phyloP scores from a whole-genome alignment of 2,329 filamentous ascomycete species.

The Aspergillus udagawae region DNA sequence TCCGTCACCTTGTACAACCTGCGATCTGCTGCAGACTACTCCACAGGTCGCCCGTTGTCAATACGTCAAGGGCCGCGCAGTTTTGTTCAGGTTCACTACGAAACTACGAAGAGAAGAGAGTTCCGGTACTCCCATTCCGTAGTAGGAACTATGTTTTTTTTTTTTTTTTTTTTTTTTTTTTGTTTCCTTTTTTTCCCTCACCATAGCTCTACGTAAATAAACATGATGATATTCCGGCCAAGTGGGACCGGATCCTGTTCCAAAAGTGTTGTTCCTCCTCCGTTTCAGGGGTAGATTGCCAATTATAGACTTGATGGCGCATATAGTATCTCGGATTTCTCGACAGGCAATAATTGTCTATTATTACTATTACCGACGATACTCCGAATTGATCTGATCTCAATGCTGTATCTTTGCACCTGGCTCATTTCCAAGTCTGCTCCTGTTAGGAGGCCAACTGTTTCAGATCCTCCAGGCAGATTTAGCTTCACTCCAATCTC shows the following conservation, averaged over 20 bases:
- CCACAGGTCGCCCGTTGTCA: background rate
- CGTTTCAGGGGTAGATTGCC: background rate
- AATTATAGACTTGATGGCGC: background rate
- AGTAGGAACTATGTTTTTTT: background rate
- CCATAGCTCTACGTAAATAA: background rate
- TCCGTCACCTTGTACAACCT: background rate
- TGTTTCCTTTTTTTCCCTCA: background rate
- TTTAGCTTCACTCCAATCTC: background rate
- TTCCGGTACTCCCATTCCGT: background rate
- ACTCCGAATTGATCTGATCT: background rate
- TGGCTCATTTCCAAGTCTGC: background rate
- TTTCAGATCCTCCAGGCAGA: background rate
- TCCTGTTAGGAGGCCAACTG: too few species aligned
- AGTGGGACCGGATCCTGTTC: background rate
- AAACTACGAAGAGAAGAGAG: background rate
- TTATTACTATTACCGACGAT: background rate
- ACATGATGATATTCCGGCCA: background rate
- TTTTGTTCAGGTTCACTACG: background rate
- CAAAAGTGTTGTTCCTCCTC: background rate
- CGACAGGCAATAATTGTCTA: background rate
- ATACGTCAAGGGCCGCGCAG: background rate
- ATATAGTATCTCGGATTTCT: background rate
- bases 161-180: too few species aligned
- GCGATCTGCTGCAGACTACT: too few species aligned
- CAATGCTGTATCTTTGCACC: too few species aligned